Evolutionary conservation across 1,284 basidiomycete species (phyloP).

Genomic region (Sporisorium sorghi): DNA sequence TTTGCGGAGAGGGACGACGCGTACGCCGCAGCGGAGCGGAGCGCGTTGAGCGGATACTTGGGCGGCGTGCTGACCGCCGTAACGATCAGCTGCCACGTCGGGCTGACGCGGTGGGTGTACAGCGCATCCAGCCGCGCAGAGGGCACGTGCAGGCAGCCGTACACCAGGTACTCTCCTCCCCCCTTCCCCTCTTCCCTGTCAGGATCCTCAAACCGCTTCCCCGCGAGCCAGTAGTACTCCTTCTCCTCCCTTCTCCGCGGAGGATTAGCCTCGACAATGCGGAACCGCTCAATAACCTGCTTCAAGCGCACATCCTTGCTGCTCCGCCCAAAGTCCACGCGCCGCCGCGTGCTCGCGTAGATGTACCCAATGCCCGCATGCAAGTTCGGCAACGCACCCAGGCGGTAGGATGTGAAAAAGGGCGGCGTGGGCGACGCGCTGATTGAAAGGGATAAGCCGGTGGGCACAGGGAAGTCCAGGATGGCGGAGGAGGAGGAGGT

Average conservation of each 20-base stretch:
- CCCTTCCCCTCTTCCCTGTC: constrained; percentile 7
- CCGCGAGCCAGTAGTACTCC: constrained; percentile 67
- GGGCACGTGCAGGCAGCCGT: constrained; percentile 90
- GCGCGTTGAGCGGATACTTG: constrained; percentile 49
- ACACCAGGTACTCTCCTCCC: constrained; percentile 83
- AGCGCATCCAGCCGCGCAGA: constrained; percentile 87
- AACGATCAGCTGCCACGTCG: constrained; percentile 70
- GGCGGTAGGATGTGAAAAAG: constrained; percentile 89
- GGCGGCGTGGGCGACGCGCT: constrained; percentile 86
- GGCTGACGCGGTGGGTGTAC: constrained; percentile 80
- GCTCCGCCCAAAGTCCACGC: constrained; percentile 66
- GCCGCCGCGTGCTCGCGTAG: constrained; percentile 75
- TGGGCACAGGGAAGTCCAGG: constrained; percentile 84
- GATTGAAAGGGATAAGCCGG: constrained; percentile 81
- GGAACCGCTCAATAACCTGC: constrained; percentile 78
- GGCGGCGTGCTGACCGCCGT: constrained; percentile 67
- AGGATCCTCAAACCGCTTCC: constrained; percentile 10
- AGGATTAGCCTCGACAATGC: constrained; percentile 81
- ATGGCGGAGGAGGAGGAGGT: constrained; percentile 81
- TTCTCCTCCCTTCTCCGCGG: constrained; percentile 77
- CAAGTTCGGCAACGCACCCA: constrained; percentile 89
- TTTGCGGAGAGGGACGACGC: neutral
- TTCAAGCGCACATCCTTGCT: constrained; percentile 79
- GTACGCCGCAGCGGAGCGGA: constrained; percentile 18
- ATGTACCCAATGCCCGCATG: constrained; percentile 94